Evolutionary conservation across 768 basidiomycete genomes (phyloP), one percentile per base, ranked within the genome.

Genomic region (Serendipita sp.): DNA sequence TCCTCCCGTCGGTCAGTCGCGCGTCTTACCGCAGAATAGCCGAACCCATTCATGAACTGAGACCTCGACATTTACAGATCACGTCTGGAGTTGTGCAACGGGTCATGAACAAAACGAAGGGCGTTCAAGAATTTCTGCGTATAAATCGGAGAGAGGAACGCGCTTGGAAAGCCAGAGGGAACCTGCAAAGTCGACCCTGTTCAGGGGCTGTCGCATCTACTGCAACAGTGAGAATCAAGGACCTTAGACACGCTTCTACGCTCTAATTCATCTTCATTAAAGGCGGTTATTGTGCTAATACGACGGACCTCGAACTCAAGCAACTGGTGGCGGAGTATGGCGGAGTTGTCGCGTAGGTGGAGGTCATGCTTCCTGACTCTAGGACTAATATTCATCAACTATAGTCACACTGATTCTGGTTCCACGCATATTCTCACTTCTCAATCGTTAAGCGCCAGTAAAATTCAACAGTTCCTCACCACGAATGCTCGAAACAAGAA

Each of bases 361-460:
- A 64, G n/a, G 29, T 50, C 48, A n/a, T 50, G 8, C 6, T 5
- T 50, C 48, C n/a, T 50, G 6, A 8, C n/a, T 8, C 6, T 5
- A n/a, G 6, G 23, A 23, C 18, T 40, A 13, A 40, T 6, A 6
- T 6, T 40, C 13, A 40, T 40, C 40, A 27, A 11, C 33, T 27
- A 1, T 68, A 89, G 87, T 66, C 73, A 72, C 62, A 77, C 76
- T 31, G 75, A 82, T 13, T 82, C 83, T 16, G 79, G 79, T 8
- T 85, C 84, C 52, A 91, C 90, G 4, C 90, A 93, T 71, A 83
- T 92, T 62, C 69, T 93, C 44, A 86, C 86, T 6, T 89, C 88
- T 3, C 81, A 82, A 67, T 80, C 79, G 63, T 76, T 91, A 64
- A 87, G 78, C 69, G 87, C 79, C 16, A 80, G 82, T 31, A 91